phyloP scores from a whole-genome alignment of 2,329 filamentous ascomycete species.

The Neoscytalidium dimidiatum region DNA sequence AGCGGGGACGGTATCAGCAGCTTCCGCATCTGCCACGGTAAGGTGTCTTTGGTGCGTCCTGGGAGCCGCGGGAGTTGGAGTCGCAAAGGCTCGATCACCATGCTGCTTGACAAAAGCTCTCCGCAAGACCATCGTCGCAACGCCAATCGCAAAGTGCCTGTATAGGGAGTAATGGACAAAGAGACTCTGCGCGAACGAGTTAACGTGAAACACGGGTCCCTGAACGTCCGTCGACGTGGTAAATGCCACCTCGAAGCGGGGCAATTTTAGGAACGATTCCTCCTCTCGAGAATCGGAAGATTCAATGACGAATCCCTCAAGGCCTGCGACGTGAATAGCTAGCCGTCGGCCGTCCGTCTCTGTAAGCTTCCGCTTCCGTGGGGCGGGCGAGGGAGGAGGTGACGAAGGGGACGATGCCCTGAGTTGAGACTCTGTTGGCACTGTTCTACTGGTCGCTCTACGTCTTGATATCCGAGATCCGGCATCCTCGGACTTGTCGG shows the following conservation, averaged over 20 bases:
- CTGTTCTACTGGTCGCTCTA: slow-evolving; percentile 68
- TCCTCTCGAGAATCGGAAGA: slow-evolving; percentile 79
- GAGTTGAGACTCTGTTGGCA: slow-evolving; percentile 62
- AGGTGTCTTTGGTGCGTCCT: slow-evolving; percentile 28
- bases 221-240: slow-evolving; percentile 84
- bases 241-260: slow-evolving; percentile 82
- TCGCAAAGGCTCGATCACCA: background rate
- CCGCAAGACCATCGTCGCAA: slow-evolving; percentile 73
- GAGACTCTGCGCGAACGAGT: slow-evolving; percentile 76
- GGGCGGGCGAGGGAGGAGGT: slow-evolving; percentile 42
- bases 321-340: slow-evolving; percentile 74
- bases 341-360: slow-evolving; percentile 77
- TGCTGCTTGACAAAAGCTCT: slow-evolving; percentile 41
- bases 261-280: slow-evolving; percentile 83
- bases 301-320: slow-evolving; percentile 91
- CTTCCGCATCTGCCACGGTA: slow-evolving; percentile 34
- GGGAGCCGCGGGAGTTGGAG: slow-evolving; percentile 23
- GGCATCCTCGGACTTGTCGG: slow-evolving; percentile 70
- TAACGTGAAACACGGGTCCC: slow-evolving; percentile 84
- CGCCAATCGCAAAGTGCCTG: slow-evolving; percentile 84
- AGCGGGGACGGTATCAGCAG: slow-evolving; percentile 29
- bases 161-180: slow-evolving; percentile 90
- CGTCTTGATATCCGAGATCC: slow-evolving; percentile 63
- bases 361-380: slow-evolving; percentile 54
- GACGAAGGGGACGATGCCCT: slow-evolving; percentile 53